A percentile compares a stretch with the other conserved stretches of the same genome.
Conservation (phyloP, 1,139 yeast species). For the Starmera stellimalicola region DNA sequence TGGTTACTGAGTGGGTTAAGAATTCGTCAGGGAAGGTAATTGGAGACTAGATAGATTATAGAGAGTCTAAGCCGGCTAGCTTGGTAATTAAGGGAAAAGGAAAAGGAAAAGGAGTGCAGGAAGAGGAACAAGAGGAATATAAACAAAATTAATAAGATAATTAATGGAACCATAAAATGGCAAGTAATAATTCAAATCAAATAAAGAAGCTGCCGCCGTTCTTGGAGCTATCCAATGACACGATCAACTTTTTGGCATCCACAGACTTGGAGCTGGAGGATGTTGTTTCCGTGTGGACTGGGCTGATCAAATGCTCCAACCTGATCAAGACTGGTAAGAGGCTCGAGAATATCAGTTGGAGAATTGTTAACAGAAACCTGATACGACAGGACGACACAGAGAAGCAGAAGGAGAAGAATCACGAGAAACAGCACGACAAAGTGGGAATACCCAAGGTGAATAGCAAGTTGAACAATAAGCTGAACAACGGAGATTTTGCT, state of each 20-base stretch:
- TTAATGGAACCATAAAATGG: background rate
- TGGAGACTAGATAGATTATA: too few species aligned
- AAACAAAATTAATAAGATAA: too few species aligned
- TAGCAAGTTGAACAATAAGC: constrained; percentile 9
- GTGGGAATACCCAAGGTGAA: background rate
- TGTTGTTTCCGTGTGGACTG: constrained; percentile 39
- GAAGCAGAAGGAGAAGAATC: constrained; percentile 4
- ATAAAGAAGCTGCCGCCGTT: constrained; percentile 27
- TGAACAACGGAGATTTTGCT: constrained; percentile 18
- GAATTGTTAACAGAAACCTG: constrained; percentile 43
- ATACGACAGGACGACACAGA: constrained; percentile 15
- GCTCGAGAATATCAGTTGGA: constrained; percentile 50
- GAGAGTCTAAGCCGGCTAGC: too few species aligned
- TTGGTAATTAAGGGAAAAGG: too few species aligned
- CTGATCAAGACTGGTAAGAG: constrained; percentile 44
- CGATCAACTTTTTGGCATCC: constrained; percentile 22
- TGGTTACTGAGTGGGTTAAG: too few species aligned
- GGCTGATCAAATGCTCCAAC: constrained; percentile 43
- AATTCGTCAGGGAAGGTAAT: too few species aligned
- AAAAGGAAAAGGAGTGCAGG: too few species aligned
- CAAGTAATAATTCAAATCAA: constrained; percentile 2
- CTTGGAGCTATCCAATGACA: constrained; percentile 26
- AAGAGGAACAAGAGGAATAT: too few species aligned
- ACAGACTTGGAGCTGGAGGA: constrained; percentile 32
- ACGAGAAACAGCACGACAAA: constrained; percentile 4